phyloP scores from a whole-genome alignment of 176 grass and related monocot species.

The Aegilops speltoides region DNA sequence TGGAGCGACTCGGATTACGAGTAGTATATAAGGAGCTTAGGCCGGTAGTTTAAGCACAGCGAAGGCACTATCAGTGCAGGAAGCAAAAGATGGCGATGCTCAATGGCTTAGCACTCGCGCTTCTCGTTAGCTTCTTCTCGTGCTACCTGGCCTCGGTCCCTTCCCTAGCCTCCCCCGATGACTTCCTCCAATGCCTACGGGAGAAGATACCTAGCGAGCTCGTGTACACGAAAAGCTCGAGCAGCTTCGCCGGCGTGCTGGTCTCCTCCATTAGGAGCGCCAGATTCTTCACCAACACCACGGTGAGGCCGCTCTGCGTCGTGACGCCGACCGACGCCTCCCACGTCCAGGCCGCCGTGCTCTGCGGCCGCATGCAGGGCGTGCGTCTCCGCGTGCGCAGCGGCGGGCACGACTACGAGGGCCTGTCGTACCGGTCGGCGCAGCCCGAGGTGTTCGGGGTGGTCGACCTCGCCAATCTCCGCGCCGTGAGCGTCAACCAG shows the following conservation, averaged over 20 bases:
- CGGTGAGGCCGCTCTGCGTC: conserved; percentile 53
- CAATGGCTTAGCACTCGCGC: background rate
- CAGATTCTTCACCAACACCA: conserved; percentile 28
- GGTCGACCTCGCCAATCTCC: conserved; percentile 48
- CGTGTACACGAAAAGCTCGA: conserved; percentile 23
- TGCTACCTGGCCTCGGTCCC: background rate
- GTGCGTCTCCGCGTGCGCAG: conserved; percentile 58
- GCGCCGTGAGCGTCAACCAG: conserved; percentile 17
- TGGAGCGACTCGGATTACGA: too few relatives aligned
- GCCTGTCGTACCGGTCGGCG: conserved; percentile 53
- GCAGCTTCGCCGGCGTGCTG: conserved; percentile 47
- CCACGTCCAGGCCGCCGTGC: conserved; percentile 56
- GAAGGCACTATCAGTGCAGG: background rate
- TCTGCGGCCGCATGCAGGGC: conserved; percentile 34
- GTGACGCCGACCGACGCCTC: conserved; percentile 35
- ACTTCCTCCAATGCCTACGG: conserved; percentile 53
- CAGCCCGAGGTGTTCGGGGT: conserved; percentile 33
- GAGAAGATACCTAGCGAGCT: conserved; percentile 24
- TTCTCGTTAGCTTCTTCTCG: background rate
- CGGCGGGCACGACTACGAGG: conserved; percentile 81
- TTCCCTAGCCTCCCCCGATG: conserved; percentile 18
- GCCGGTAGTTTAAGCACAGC: background rate
- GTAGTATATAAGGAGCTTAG: conserved; percentile 19
- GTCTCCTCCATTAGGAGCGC: conserved; percentile 58
- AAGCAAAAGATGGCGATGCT: background rate